Evolutionary conservation across 75 land plant species (phyloP), one percentile per base, ranked within the genome.

Genomic region (Cunninghamia lanceolata): DNA sequence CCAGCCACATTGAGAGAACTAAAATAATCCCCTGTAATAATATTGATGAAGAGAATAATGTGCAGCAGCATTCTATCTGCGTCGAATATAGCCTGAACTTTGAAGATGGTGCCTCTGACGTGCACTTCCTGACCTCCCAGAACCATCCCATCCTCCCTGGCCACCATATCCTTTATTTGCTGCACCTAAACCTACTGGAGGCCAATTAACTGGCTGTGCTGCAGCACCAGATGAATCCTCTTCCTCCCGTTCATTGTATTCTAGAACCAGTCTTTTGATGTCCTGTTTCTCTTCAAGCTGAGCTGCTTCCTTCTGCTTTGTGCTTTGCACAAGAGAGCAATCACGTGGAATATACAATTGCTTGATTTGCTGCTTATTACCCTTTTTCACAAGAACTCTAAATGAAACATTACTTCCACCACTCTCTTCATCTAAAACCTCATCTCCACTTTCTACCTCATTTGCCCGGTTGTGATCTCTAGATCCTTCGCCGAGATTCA

Each of bases 281-380:
- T 94, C 94, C 85, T 96, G 95, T 86, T 96, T 98, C 91, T 98
- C 99, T 86, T 95, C 99, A 21, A 98, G 91, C 87, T 98, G 98
- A n/a, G 96, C 99, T 59, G 98, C 98, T 87, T 98, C 99, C 89
- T 98, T 94, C 92, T 98, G 93, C 88, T 95, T 98, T 74, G 98
- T 91, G 90, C 98, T 94, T 82, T 95, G 99, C 28, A 98, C 95
- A 46, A 98, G 93, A 1, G 98, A 92, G 86, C 93, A 94, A 85
- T 96, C 96, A n/a, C n/a, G n/a, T n/a, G n/a, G n/a, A n/a, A n/a
- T n/a, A n/a, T n/a, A n/a, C n/a, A n/a, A n/a, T n/a, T n/a, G n/a
- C n/a, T n/a, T n/a, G n/a, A n/a, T n/a, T n/a, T n/a, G n/a, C n/a
- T n/a, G n/a, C n/a, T n/a, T n/a, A n/a, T n/a, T n/a, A n/a, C n/a